Conservation (phyloP, 495 filamentous ascomycete species). For the Penicillium paradoxum region DNA sequence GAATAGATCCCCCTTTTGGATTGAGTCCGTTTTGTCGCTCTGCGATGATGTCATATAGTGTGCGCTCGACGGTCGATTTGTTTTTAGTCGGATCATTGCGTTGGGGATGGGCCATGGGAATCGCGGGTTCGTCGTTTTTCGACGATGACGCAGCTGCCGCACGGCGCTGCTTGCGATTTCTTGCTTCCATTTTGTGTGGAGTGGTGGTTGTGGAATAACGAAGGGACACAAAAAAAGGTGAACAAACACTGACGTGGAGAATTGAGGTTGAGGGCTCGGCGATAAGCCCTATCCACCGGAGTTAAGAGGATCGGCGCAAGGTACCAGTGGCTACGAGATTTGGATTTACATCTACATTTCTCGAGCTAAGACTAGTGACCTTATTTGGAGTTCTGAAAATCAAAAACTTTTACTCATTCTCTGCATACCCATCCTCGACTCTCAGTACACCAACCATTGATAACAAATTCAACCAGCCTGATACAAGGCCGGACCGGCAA, state of each 20-base stretch:
- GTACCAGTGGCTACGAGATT: not conserved
- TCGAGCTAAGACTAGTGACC: not conserved
- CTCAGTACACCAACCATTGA: not conserved
- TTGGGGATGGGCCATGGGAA: conserved; percentile 38
- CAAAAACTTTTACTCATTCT: not conserved
- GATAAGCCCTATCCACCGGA: conserved; percentile 4
- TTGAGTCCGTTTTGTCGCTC: conserved; percentile 41
- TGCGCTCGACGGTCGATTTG: conserved; percentile 32
- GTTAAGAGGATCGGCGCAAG: conserved; percentile 1
- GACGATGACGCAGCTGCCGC: conserved; percentile 27
- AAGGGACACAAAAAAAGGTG: not conserved
- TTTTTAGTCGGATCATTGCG: conserved; percentile 24
- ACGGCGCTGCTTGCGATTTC: conserved; percentile 49
- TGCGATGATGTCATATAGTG: conserved; percentile 48
- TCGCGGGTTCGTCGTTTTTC: conserved; percentile 12
- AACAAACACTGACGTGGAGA: conserved; percentile 13
- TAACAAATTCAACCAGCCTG: conserved; percentile 61
- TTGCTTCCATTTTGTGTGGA: conserved; percentile 26
- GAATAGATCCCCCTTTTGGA: not conserved
- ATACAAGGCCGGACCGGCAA: conserved; percentile 68
- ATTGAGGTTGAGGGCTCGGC: conserved; percentile 14
- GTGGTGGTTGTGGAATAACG: not conserved
- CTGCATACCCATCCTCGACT: not conserved
- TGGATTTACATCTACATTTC: not conserved
- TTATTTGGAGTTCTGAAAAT: not conserved